Percentiles rank a stretch among this genome's conserved stretches.
These are phyloP conservation scores for Stephania cephalantha DNA, from an alignment of 164 flowering plant genomes.

Conservation along the genomic window DNA sequence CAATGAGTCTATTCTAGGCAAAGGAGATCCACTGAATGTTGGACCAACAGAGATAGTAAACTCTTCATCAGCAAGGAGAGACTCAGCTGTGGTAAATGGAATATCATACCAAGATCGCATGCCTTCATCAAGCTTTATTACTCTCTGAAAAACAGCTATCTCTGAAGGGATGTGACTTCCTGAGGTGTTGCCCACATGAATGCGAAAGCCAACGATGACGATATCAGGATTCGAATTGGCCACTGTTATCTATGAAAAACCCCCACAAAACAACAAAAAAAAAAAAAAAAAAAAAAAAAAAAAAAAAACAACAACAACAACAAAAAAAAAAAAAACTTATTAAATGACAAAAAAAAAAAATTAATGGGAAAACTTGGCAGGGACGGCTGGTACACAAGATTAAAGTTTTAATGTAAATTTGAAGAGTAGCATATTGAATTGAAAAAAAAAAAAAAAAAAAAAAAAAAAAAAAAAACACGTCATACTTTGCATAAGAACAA, in stretches of 20 bases:
- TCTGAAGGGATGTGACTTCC: constrained; percentile 85
- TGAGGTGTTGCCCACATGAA: constrained; percentile 91
- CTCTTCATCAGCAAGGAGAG: constrained; percentile 97
- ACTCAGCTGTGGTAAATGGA: constrained; percentile 94
- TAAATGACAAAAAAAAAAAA: too few species aligned
- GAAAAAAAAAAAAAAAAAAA: neutral
- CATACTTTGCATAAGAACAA: neutral
- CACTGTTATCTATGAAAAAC: constrained; percentile 61
- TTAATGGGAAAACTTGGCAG: neutral
- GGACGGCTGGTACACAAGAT: neutral
- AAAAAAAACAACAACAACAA: neutral
- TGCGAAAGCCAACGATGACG: constrained; percentile 95
- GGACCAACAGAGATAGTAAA: constrained; percentile 74
- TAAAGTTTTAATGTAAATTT: neutral
- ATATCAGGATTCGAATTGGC: constrained; percentile 94
- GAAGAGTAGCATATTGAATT: neutral
- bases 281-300: constrained; percentile 3
- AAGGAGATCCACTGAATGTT: constrained; percentile 66
- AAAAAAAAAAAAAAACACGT: neutral
- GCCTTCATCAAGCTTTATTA: constrained; percentile 85
- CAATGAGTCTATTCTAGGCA: constrained; percentile 85
- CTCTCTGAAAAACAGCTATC: constrained; percentile 79
- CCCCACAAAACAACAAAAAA: neutral
- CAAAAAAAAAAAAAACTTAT: neutral
- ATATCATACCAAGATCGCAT: constrained; percentile 98